Evolutionary conservation across 768 basidiomycete genomes (phyloP), one percentile per base, ranked within the genome.

Genomic region (Chalciporus pseudorubinellus): DNA sequence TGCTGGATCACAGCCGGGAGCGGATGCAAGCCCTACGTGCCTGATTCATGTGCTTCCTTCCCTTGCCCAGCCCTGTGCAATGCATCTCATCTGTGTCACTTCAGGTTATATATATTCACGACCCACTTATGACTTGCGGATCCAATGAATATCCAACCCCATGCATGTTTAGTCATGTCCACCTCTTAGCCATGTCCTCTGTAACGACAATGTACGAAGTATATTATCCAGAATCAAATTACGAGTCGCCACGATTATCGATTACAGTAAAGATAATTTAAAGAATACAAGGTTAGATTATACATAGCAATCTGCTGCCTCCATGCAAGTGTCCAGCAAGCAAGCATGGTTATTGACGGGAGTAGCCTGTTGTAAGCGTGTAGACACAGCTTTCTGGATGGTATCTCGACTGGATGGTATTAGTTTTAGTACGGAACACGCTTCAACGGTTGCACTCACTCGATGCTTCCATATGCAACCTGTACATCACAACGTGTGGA

Each of bases 291-390:
- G 33, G 50, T 42, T 24, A 28, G 9, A 39, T 48, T 59, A 69
- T 53, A 49, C 48, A 57, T 55, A 60, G 53, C 56, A 63, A 45
- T 83, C 84, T 55, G 82, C 78, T 26, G 84, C 88, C 62, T 83
- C 85, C 46, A 87, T 84, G 62, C 89, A 91, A 14, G 88, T 81
- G 62, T 91, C 89, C 56, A 89, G 68, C 44, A 92, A 69, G 64
- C 85, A 90, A 39, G 81, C 88, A 64, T 87, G 84, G 55, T 84
- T 87, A 43, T 84, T 84, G 11, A 74, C 69, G 1, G 82, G 73
- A 16, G 72, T 83, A n/a, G 81, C 79, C 62, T 85, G 79, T 50
- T 72, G 73, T 40, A 91, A 68, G 29, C 84, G 80, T 10, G 73
- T 70, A 6, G 70, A 59, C 22, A 90, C 72, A 0, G 80, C 78